Evolutionary conservation across 2,329 filamentous ascomycete genomes (phyloP).

Genomic region (Ophiosphaerella narmari): DNA sequence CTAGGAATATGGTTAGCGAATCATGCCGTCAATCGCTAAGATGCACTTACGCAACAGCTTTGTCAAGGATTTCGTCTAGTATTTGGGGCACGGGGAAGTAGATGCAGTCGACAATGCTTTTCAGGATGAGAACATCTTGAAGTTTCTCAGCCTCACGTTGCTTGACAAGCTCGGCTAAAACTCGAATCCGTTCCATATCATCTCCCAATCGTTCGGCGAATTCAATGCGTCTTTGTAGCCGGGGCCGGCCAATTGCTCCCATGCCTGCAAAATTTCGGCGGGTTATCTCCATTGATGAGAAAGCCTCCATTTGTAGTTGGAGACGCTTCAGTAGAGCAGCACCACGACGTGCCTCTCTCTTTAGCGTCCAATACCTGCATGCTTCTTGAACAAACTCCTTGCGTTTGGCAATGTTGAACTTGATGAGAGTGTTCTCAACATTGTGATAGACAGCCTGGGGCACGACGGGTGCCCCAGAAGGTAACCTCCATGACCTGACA

Average conservation of each 20-base stretch:
- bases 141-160: constrained; percentile 78
- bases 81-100: constrained; percentile 88
- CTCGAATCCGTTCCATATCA: constrained; percentile 77
- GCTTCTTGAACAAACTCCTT: constrained; percentile 93
- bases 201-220: constrained; percentile 77
- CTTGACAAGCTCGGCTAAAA: constrained; percentile 72
- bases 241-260: constrained; percentile 79
- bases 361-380: constrained; percentile 97
- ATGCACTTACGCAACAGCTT: constrained; percentile 77
- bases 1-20: constrained; percentile 15
- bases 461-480: constrained; percentile 92
- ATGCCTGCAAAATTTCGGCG: constrained; percentile 94
- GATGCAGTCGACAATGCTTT: constrained; percentile 80
- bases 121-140: constrained; percentile 74
- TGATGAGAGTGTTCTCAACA: constrained; percentile 79
- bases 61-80: constrained; percentile 77
- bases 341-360: constrained; percentile 88
- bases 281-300: constrained; percentile 96
- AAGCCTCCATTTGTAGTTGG: constrained; percentile 93
- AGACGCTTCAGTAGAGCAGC: constrained; percentile 90
- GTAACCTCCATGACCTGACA: constrained; percentile 83
- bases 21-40: background rate
- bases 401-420: constrained; percentile 82
- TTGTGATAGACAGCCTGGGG: constrained; percentile 85
- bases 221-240: constrained; percentile 80